Percentiles rank a stretch among this genome's conserved stretches.
Evolutionary conservation across 1,139 yeast species (phyloP).

Genomic region (Lodderomyces parapsilosis): DNA sequence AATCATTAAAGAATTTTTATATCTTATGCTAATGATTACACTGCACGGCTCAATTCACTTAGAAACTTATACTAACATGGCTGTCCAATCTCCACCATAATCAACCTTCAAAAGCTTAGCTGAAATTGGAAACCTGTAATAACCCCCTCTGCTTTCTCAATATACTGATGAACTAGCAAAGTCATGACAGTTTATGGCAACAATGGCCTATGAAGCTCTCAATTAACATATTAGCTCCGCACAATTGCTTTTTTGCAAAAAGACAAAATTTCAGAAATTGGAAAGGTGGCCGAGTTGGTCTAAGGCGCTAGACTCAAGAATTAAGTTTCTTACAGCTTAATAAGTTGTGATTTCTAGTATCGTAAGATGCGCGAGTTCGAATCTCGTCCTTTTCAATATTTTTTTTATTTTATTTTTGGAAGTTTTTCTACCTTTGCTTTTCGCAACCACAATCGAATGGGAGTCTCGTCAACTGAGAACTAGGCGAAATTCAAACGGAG

Average conservation of each 20-base stretch:
- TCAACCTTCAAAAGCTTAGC: no score
- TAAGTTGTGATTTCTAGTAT: conserved; percentile 11
- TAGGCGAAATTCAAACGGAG: no score
- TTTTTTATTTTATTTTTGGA: conserved; percentile 5
- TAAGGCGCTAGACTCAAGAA: conserved; percentile 10
- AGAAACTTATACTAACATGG: no score
- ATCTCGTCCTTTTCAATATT: conserved; percentile 15
- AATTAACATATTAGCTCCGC: neutral
- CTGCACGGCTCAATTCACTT: no score
- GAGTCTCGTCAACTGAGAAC: no score
- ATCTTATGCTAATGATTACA: no score
- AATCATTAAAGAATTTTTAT: no score
- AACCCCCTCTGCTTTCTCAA: no score
- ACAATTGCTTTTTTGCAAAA: neutral
- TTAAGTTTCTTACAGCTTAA: conserved; percentile 3
- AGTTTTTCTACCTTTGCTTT: conserved; percentile 2
- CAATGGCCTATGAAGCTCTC: neutral
- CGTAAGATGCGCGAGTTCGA: conserved; percentile 16
- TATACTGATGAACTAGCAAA: no score
- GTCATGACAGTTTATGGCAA: neutral
- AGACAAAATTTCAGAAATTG: neutral
- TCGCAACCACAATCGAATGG: no score
- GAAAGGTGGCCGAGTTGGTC: conserved; percentile 11
- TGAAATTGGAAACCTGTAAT: no score
- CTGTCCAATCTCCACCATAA: no score